A percentile compares a stretch with the other conserved stretches of the same genome.
Conservation (phyloP, 108 stramenopile genomes). For the Fistulifera solaris region DNA sequence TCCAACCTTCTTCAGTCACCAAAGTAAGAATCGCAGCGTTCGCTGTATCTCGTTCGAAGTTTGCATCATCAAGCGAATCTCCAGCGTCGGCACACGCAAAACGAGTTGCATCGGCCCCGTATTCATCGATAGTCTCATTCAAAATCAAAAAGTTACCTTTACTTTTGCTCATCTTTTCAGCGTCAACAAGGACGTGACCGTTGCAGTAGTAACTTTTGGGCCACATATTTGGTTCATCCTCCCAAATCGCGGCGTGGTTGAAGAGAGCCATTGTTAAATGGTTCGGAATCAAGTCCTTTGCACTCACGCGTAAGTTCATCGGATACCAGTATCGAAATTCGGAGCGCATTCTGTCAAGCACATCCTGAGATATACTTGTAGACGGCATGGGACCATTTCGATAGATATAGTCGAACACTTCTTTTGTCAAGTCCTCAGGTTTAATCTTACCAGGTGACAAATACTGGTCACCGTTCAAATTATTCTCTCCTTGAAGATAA, state of each 20-base stretch:
- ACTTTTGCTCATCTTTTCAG: constrained; percentile 96
- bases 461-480: constrained; percentile 75
- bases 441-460: constrained; percentile 76
- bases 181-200: constrained; percentile 91
- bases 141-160: constrained; percentile 98
- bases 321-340: constrained; percentile 97
- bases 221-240: constrained; percentile 85
- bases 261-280: constrained; percentile 98
- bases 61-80: constrained; percentile 97
- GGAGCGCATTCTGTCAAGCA: constrained; percentile 68
- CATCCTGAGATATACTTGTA: constrained; percentile 60
- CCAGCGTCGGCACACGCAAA: constrained; percentile 96
- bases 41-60: constrained; percentile 90
- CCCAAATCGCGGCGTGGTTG: constrained; percentile 97
- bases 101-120: constrained; percentile 82
- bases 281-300: constrained; percentile 96
- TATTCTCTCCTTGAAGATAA: constrained; percentile 82
- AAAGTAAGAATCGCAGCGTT: constrained; percentile 86
- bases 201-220: constrained; percentile 93
- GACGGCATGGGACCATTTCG: constrained; percentile 65
- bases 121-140: constrained; percentile 81
- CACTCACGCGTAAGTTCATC: constrained; percentile 94
- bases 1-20: constrained; percentile 80
- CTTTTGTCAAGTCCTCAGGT: constrained; percentile 73
- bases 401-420: constrained; percentile 93